Evolutionary conservation across 2,329 filamentous ascomycete species (phyloP).

Genomic region (Claviceps paspali): DNA sequence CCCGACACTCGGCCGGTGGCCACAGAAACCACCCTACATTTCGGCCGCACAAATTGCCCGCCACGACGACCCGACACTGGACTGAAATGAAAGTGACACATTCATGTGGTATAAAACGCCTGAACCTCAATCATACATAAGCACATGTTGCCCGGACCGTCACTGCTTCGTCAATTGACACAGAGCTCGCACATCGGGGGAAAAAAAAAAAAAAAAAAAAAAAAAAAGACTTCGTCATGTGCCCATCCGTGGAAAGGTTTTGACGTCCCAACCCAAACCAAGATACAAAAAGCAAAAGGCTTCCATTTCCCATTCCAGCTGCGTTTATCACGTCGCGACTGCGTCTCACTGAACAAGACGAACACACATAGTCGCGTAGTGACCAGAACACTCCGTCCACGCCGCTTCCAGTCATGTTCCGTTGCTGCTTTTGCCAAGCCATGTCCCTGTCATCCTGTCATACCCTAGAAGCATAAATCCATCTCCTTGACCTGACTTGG

Average conservation of each 20-base stretch:
- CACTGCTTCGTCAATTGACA: neutral
- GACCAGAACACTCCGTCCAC: constrained; percentile 1
- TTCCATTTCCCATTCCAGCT: constrained; percentile 9
- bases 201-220: too few relatives aligned
- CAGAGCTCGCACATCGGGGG: neutral
- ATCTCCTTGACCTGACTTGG: neutral
- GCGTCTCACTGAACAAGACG: constrained; percentile 21
- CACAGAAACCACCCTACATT: neutral
- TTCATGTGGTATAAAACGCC: constrained; percentile 32
- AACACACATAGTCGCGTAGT: constrained; percentile 10
- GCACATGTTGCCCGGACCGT: constrained; percentile 2
- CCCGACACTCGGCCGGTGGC: constrained; percentile 1
- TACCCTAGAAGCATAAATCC: neutral
- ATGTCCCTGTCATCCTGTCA: neutral
- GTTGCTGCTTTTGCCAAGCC: neutral
- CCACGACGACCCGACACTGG: neutral
- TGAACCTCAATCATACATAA: constrained; percentile 30
- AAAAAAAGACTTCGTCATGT: neutral
- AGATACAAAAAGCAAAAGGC: constrained; percentile 9
- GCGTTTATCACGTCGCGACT: constrained; percentile 21
- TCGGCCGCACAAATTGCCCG: neutral
- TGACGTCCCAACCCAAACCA: constrained; percentile 13
- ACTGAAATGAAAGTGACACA: constrained; percentile 10
- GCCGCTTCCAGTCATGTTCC: neutral
- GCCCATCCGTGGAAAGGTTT: neutral